These are phyloP conservation scores for Tagetes patula DNA, from an alignment of 129 eudicot species.

Conservation along the genomic window DNA sequence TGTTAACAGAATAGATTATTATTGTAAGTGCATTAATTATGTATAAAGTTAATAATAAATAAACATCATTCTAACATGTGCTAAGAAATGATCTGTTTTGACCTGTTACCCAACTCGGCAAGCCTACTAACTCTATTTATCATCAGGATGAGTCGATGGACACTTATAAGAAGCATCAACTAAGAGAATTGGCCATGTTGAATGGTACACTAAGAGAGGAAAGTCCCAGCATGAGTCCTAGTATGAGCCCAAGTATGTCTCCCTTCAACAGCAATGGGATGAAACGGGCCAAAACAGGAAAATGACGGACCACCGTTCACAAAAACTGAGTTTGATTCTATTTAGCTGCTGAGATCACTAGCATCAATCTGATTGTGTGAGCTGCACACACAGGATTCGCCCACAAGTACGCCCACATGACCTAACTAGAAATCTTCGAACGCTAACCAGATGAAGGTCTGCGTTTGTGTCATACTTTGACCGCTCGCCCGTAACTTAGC, in stretches of 20 bases:
- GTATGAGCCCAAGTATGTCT: conserved; percentile 85
- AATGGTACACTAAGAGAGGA: conserved; percentile 86
- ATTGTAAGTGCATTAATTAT: not conserved
- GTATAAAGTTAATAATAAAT: not conserved
- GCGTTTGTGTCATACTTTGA: conserved; percentile 23
- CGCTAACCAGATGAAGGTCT: conserved; percentile 20
- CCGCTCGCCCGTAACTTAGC: conserved; percentile 30
- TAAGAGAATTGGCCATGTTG: conserved; percentile 81
- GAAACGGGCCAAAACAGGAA: conserved; percentile 94
- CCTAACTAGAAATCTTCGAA: conserved; percentile 26
- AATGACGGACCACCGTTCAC: conserved; percentile 28
- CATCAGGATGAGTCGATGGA: conserved; percentile 82
- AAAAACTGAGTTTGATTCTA: conserved; percentile 10
- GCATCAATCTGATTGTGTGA: conserved; percentile 32
- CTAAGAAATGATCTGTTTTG: not conserved
- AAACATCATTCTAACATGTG: not conserved
- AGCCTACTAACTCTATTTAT: conserved; percentile 14
- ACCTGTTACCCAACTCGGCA: not conserved
- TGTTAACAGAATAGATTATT: not conserved
- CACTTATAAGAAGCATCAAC: conserved; percentile 75
- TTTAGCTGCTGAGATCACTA: conserved; percentile 32
- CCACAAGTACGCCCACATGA: conserved; percentile 20
- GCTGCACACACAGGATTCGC: conserved; percentile 11
- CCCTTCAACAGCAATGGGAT: conserved; percentile 69
- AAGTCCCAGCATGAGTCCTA: conserved; percentile 89